Evolutionary conservation across 345 rosid species (phyloP).

Genomic region (Salix arbutifolia): DNA sequence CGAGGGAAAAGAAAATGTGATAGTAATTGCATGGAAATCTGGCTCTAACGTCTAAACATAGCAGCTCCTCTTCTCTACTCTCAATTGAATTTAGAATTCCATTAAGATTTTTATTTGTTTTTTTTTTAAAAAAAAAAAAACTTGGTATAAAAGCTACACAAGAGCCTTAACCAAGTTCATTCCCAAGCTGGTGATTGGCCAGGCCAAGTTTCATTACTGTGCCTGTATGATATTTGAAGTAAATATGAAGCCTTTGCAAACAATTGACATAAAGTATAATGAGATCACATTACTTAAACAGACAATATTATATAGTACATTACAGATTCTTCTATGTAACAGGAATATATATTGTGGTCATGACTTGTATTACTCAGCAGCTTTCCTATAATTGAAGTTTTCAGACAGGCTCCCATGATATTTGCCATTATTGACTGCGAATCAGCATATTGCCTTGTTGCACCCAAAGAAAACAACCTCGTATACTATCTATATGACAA

Average conservation of each 20-base stretch:
- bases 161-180: not conserved
- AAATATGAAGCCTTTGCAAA: not conserved
- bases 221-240: not conserved
- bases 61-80: not conserved
- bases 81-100: not conserved
- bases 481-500: slow-evolving; percentile 41
- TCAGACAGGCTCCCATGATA: not conserved
- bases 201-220: too few species aligned
- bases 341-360: not conserved
- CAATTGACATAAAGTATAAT: not conserved
- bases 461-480: slow-evolving; percentile 21
- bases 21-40: not conserved
- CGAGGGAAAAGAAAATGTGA: not conserved
- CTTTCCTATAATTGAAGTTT: slow-evolving; percentile 6
- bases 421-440: not conserved
- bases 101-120: not conserved
- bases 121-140: not conserved
- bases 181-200: not conserved
- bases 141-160: not conserved
- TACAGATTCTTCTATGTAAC: not conserved
- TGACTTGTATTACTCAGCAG: slow-evolving; percentile 1
- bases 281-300: not conserved
- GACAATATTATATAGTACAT: not conserved
- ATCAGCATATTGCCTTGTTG: slow-evolving; percentile 12
- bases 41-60: not conserved